Conservation (phyloP, 345 rosid genomes). For the Acer negundo region DNA sequence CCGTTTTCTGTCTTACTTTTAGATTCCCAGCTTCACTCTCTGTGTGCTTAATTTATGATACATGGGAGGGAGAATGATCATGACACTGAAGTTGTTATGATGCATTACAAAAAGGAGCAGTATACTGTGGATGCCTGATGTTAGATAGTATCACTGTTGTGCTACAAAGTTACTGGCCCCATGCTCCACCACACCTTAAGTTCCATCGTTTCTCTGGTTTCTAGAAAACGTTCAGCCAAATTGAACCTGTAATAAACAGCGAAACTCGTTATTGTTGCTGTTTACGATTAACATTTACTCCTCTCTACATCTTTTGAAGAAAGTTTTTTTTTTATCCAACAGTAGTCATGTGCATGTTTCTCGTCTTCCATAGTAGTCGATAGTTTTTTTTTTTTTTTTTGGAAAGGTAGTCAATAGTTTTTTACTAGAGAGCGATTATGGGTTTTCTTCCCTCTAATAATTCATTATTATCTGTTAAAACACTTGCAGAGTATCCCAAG, state of each 20-base stretch:
- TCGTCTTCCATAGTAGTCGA: background rate
- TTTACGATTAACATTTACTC: background rate
- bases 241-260: background rate
- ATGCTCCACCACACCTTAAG: background rate
- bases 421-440: background rate
- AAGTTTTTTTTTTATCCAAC: background rate
- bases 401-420: background rate
- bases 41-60: background rate
- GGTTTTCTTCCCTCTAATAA: background rate
- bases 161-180: background rate
- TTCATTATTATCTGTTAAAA: slow-evolving; percentile 21
- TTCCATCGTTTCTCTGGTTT: background rate
- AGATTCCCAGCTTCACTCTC: background rate
- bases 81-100: background rate
- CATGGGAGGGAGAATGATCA: background rate
- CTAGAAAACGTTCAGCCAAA: background rate
- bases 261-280: background rate
- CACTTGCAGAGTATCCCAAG: slow-evolving; percentile 81
- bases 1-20: background rate
- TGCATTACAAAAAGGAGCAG: background rate
- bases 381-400: background rate
- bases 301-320: background rate
- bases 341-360: background rate
- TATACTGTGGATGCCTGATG: background rate
- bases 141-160: background rate